Percentiles rank a stretch among this genome's conserved stretches.
Conservation (phyloP, 192 early-diverging fungal genomes). For the Coemansia sp. region DNA sequence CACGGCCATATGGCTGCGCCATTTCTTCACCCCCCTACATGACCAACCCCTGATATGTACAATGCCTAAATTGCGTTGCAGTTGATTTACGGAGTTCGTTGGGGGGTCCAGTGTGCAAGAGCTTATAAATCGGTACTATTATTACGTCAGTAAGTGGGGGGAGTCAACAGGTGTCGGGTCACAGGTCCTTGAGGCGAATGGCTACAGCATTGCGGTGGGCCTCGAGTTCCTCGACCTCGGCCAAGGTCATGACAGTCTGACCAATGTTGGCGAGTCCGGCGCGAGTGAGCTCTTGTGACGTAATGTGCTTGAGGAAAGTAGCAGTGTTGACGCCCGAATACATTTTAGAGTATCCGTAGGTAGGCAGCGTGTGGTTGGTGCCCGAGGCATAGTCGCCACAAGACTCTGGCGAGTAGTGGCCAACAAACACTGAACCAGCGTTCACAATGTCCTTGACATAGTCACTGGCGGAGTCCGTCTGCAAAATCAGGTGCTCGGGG, state of each 20-base stretch:
- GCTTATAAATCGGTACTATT: background rate
- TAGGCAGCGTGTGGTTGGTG: slow-evolving; percentile 99
- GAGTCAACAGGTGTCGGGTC: background rate
- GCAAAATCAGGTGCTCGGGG: slow-evolving; percentile 97
- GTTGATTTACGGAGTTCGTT: background rate
- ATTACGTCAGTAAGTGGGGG: background rate
- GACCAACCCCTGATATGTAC: background rate
- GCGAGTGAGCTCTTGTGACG: slow-evolving; percentile 84
- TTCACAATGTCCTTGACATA: slow-evolving; percentile 69
- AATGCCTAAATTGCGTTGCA: background rate
- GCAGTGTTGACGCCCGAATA: slow-evolving; percentile 97
- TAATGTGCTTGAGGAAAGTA: slow-evolving; percentile 98
- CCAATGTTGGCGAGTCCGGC: slow-evolving; percentile 84
- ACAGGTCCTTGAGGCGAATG: slow-evolving; percentile 63
- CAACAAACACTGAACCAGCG: slow-evolving; percentile 98
- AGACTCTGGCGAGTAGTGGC: slow-evolving; percentile 92
- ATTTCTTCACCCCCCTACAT: background rate
- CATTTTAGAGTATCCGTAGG: slow-evolving; percentile 97
- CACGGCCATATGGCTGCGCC: slow-evolving; percentile 1
- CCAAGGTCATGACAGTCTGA: slow-evolving; percentile 90
- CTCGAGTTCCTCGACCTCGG: slow-evolving; percentile 93
- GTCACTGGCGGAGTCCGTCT: slow-evolving; percentile 72
- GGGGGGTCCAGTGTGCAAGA: background rate
- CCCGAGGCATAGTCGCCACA: slow-evolving; percentile 99
- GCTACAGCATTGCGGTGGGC: slow-evolving; percentile 97